Evolutionary conservation across 306 rosid genomes (phyloP), one percentile per base, ranked within the genome.

Genomic region (Pyrus betulifolia): DNA sequence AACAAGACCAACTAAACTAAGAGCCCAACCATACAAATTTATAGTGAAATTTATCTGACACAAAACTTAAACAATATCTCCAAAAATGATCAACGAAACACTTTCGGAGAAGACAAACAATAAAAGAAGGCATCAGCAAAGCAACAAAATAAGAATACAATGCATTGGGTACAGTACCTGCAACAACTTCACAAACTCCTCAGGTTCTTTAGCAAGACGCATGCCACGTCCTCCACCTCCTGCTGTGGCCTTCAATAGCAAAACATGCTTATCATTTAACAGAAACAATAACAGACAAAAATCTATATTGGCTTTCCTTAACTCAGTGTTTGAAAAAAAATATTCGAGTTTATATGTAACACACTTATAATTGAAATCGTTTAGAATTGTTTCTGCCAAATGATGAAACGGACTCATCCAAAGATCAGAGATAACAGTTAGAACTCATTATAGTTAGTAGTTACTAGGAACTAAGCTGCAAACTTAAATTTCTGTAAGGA

Each of bases 141-240:
- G 30, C 46, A 35, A 30, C 28, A 78, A 80, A 42, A 60, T 5
- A 23, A 22, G 51, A 57, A 58, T 35, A 57, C 15, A 5, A 23
- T 28, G 30, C 40, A 51, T 74, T 27, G 11, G 52, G 60, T 49
- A 27, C 30, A 73, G 68, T 82, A 95, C 99, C 97, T 92, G 97
- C 71, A 95, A 85, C 87, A 95, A 85, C 92, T 95, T 95, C 84
- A 95, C 97, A 84, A 95, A 95, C 87, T 95, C 99, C 5, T 80
- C 93, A 70, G 99, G 97, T 81, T 85, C 93, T 88, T 95, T 92
- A 76, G 99, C 99, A 76, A 95, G 99, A 69, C 97, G 93, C 99
- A 92, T 95, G 74, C 97, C 97, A 74, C 99, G 97, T 69, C 99
- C 99, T 81, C 99, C 97, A 59, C 99, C 99, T 73, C 99, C 99